phyloP scores from a whole-genome alignment of 192 early-diverging fungal genomes.

The Coemansia javaensis region DNA sequence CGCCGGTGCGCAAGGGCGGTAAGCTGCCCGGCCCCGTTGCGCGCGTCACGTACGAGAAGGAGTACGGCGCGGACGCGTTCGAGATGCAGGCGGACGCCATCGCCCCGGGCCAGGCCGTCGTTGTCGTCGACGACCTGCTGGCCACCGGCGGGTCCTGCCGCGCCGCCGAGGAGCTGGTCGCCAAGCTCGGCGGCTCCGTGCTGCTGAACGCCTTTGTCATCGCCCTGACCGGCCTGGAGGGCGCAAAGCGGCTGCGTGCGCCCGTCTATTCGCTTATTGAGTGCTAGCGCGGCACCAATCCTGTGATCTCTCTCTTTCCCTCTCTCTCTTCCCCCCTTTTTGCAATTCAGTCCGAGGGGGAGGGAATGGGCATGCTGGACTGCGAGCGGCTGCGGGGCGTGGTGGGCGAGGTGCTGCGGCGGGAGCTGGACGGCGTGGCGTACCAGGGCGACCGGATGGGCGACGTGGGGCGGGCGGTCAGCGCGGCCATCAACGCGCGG shows the following conservation, averaged over 20 bases:
- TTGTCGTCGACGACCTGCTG: conserved; percentile 95
- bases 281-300: too few species aligned
- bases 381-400: too few species aligned
- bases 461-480: conserved; percentile 7
- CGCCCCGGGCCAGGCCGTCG: conserved; percentile 74
- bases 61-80: conserved; percentile 94
- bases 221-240: conserved; percentile 82
- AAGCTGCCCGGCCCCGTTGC: conserved; percentile 84
- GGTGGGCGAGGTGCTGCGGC: conserved; percentile 22
- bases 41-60: conserved; percentile 78
- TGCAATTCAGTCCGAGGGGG: not conserved
- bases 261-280: conserved; percentile 86
- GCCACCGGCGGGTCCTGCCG: conserved; percentile 84
- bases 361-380: conserved; percentile 1
- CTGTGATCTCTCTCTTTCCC: too few species aligned
- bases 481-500: conserved; percentile 21
- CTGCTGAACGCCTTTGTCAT: conserved; percentile 90
- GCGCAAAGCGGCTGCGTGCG: conserved; percentile 69
- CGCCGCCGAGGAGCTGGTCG: conserved; percentile 80
- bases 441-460: conserved; percentile 24
- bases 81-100: conserved; percentile 85
- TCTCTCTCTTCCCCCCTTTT: too few species aligned
- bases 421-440: conserved; percentile 8
- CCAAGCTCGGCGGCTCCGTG: conserved; percentile 64
- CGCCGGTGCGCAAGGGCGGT: conserved; percentile 91